Percentiles rank a stretch among this genome's conserved stretches.
These are phyloP conservation scores for Oenanthe sinensis DNA, from an alignment of 129 eudicot genomes.

Conservation along the genomic window DNA sequence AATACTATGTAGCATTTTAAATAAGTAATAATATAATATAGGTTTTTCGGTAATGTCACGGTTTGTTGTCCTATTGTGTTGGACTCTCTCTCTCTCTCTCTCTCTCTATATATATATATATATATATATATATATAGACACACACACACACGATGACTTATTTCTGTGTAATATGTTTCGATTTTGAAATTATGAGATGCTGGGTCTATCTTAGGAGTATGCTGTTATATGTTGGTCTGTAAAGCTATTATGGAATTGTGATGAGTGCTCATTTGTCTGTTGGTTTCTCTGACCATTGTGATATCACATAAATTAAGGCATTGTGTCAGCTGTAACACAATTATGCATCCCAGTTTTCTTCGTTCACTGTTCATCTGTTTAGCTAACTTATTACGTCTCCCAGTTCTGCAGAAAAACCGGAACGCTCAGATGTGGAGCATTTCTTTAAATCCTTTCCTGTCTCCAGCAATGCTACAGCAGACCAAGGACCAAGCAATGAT, in stretches of 20 bases:
- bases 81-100: neutral
- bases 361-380: slow-evolving; percentile 17
- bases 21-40: neutral
- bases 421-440: slow-evolving; percentile 31
- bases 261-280: neutral
- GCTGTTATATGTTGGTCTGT: too few species aligned
- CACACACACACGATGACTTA: too few species aligned
- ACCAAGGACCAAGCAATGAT: slow-evolving; percentile 30
- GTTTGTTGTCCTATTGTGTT: neutral
- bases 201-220: neutral
- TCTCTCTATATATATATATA: too few species aligned
- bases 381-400: slow-evolving; percentile 17
- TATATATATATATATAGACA: too few species aligned
- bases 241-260: neutral
- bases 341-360: slow-evolving; percentile 3
- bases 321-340: neutral
- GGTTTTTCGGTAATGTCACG: neutral
- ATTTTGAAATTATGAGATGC: neutral
- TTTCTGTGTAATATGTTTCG: neutral
- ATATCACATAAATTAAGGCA: neutral
- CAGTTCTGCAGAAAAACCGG: slow-evolving; percentile 51
- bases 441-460: slow-evolving; percentile 32
- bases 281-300: neutral
- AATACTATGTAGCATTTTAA: neutral
- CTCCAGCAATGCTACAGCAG: slow-evolving; percentile 12